Evolutionary conservation across 2,329 filamentous ascomycete species (phyloP).

Genomic region (Hypoxylon sp.): DNA sequence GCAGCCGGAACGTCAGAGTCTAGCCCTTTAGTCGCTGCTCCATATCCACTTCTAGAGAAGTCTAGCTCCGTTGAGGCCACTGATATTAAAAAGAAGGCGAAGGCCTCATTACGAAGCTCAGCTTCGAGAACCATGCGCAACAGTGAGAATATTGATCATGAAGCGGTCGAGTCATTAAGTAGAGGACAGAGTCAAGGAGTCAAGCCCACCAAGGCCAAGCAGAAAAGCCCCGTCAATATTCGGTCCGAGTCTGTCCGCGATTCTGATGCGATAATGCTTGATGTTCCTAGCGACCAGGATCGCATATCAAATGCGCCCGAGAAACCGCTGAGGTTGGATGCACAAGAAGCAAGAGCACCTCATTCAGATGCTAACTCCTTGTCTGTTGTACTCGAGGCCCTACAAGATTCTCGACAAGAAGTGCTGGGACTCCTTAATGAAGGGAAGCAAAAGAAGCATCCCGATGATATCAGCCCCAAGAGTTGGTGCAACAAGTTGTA

Average conservation of each 20-base stretch:
- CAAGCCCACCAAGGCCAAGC: slow-evolving; percentile 47
- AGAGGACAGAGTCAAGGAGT: slow-evolving; percentile 38
- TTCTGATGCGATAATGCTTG: slow-evolving; percentile 51
- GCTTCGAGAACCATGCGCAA: slow-evolving; percentile 36
- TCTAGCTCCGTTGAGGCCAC: slow-evolving; percentile 46
- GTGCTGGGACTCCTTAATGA: slow-evolving; percentile 49
- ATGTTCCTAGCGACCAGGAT: slow-evolving; percentile 34
- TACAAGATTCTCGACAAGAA: slow-evolving; percentile 49
- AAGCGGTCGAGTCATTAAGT: slow-evolving; percentile 26
- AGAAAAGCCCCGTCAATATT: slow-evolving; percentile 39
- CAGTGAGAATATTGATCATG: slow-evolving; percentile 30
- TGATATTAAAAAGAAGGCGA: slow-evolving; percentile 42
- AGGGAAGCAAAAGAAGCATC: slow-evolving; percentile 52
- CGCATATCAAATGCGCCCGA: not conserved
- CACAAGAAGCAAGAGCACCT: slow-evolving; percentile 1
- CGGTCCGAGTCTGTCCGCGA: slow-evolving; percentile 25
- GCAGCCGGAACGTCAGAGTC: slow-evolving; percentile 1
- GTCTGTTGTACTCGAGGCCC: slow-evolving; percentile 42
- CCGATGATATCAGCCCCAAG: slow-evolving; percentile 48
- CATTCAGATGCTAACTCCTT: slow-evolving; percentile 18
- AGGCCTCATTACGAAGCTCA: slow-evolving; percentile 31
- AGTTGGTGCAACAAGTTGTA: slow-evolving; percentile 54
- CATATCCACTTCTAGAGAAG: slow-evolving; percentile 44
- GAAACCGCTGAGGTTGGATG: not conserved
- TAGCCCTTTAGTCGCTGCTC: slow-evolving; percentile 37